Conservation (phyloP, 768 basidiomycete species). For the Holtermannia corniformis region DNA sequence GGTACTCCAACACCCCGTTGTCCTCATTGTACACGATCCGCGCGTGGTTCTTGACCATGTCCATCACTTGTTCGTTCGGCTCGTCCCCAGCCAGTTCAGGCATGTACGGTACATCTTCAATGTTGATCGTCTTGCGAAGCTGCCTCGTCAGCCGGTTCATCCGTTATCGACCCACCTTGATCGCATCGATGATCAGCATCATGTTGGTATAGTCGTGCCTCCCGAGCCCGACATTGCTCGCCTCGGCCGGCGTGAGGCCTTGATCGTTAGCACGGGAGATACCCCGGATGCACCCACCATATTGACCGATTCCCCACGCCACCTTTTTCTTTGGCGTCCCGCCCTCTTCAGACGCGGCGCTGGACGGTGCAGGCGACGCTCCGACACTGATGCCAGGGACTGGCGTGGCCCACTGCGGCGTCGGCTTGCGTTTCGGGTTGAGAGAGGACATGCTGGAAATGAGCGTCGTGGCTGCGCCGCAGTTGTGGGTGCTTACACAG, state of each 20-base stretch:
- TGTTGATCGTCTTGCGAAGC: background rate
- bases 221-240: background rate
- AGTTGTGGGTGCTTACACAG: too few species aligned
- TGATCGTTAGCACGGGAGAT: too few species aligned
- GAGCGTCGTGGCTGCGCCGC: too few species aligned
- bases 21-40: conserved; percentile 68
- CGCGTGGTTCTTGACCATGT: conserved; percentile 75
- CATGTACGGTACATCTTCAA: background rate
- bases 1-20: conserved; percentile 77
- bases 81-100: background rate
- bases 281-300: background rate
- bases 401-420: background rate
- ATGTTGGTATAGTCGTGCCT: background rate
- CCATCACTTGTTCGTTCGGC: conserved; percentile 54
- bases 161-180: background rate
- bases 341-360: background rate
- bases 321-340: background rate
- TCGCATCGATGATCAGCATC: background rate
- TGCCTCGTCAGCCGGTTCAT: background rate
- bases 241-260: too few species aligned
- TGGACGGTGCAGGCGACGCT: background rate
- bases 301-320: background rate
- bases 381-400: too few species aligned
- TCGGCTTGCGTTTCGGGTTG: background rate
- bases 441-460: background rate